Evolutionary conservation across 2,329 filamentous ascomycete genomes (phyloP), one percentile per base, ranked within the genome.

Genomic region (Alternaria rosae): DNA sequence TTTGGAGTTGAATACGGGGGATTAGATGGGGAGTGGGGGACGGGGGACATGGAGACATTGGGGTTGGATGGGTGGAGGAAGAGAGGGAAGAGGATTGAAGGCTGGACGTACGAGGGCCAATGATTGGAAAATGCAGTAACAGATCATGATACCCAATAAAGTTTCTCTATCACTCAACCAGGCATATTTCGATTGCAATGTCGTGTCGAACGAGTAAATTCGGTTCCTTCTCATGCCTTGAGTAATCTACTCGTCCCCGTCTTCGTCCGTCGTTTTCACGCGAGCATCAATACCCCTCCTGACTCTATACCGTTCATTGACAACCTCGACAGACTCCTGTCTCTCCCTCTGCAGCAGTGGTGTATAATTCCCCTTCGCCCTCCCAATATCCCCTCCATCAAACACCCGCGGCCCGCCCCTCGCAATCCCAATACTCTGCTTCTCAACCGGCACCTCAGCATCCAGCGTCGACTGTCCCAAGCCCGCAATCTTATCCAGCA

Each of bases 401-500:
- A 89, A 90, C 4, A 89, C 75, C 61, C 85, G 84, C 38, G 83
- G 83, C 38, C 82, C 85, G 7, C 64, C 63, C 61, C 60, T 73
- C n/a, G 60, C 57, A 70, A 76, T 64, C 3, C 60, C 70, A 2
- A 65, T 65, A 21, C 32, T 66, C 25, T 53, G 57, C 54, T 63
- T 61, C 28, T 63, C 44, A 17, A 35, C 26, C 6, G 60, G 59
- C 20, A 54, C 54, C 60, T 68, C 62, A 30, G 47, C 42, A 52
- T 68, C 70, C 30, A 76, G 64, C 54, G 67, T 76, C 15, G 66
- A 65, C 52, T 67, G 62, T 4, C 83, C 82, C 58, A 82, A 76
- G 9, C 38, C 66, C 5, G 86, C 82, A 17, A 85, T 82, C 51
- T 90, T 80, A 71, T 92, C 87, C 62, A 98, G 82, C 53, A 99